Evolutionary conservation across 805 yeast genomes (phyloP).

Genomic region (Sporopachydermia lactativora): DNA sequence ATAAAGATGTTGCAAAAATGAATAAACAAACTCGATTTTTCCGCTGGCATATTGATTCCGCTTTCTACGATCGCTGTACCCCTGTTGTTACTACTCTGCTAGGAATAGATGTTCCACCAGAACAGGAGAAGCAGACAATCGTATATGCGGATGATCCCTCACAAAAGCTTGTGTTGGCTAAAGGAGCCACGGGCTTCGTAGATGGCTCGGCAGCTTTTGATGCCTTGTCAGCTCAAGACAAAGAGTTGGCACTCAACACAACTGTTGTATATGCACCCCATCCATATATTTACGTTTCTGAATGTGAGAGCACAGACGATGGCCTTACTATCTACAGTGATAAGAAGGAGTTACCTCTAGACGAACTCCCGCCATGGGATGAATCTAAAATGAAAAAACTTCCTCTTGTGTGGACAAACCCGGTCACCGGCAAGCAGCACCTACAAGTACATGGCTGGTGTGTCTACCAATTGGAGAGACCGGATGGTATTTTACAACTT

Average conservation of each 20-base stretch:
- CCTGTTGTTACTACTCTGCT: conserved; percentile 76
- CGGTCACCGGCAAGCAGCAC: conserved; percentile 70
- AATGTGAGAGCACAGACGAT: conserved; percentile 70
- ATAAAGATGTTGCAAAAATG: conserved; percentile 44
- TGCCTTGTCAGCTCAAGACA: conserved; percentile 49
- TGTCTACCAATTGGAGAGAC: conserved; percentile 45
- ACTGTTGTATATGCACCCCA: conserved; percentile 84
- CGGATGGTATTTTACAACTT: conserved; percentile 46
- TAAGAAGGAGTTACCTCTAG: conserved; percentile 52
- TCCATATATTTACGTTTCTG: conserved; percentile 75
- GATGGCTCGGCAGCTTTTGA: conserved; percentile 74
- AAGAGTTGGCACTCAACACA: conserved; percentile 62
- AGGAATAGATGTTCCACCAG: conserved; percentile 67
- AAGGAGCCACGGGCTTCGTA: conserved; percentile 84
- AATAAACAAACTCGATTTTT: conserved; percentile 64
- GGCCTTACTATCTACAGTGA: conserved; percentile 80
- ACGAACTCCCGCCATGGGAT: conserved; percentile 75
- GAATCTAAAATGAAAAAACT: conserved; percentile 58
- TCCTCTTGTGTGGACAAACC: conserved; percentile 89
- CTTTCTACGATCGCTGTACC: conserved; percentile 73
- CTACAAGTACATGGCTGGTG: conserved; percentile 86
- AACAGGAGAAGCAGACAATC: conserved; percentile 38
- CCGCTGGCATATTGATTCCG: conserved; percentile 92
- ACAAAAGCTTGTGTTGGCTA: conserved; percentile 51
- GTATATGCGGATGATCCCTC: conserved; percentile 40